Evolutionary conservation across 306 rosid species (phyloP), one percentile per base, ranked within the genome.

Genomic region (Dryas octopetala): DNA sequence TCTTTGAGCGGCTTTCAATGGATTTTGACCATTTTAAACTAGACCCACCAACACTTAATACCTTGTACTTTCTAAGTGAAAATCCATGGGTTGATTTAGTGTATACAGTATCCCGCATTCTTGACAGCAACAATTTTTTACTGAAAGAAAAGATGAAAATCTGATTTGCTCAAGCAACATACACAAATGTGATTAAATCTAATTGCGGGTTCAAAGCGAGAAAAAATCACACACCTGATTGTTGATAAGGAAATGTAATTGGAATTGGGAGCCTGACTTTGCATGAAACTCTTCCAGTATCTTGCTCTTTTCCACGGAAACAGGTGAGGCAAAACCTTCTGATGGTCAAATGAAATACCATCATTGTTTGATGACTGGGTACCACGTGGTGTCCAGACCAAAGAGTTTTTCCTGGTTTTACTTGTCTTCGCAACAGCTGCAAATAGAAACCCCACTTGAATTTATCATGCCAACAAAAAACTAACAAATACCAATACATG

Each of bases 1-100:
- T 87, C 91, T 91, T 91, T 23, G 98, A 90, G 82, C 77, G 87
- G 71, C 62, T 95, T 81, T 95, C 98, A 73, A 95, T 90, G 79
- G 98, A 95, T 85, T 91, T 95, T 80, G 98, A 95, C 98, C 98
- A 95, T 85, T 91, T 95, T 77, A 95, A 83, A 86, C 98, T 95
- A 74, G 93, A 86, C 16, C 97, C 96, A n/a, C 91, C 98, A 81
- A 91, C 89, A 78, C 97, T 90, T 85, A 95, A 79, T 67, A 95
- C 97, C 86, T 92, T 91, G 85, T 90, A 91, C 82, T 91, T 95
- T 83, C 93, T 81, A 46, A 95, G 97, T 61, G 97, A 95, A 84
- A 88, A 92, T 69, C 98, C 98, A 75, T 85, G 86, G 74, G 70
- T 89, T 13, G 98, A 95, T 83, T 91, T 90, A 66, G 92, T 88